Evolutionary conservation across 1,139 yeast species (phyloP), one percentile per base, ranked within the genome.

Genomic region (Suhomyces ambrosiae): DNA sequence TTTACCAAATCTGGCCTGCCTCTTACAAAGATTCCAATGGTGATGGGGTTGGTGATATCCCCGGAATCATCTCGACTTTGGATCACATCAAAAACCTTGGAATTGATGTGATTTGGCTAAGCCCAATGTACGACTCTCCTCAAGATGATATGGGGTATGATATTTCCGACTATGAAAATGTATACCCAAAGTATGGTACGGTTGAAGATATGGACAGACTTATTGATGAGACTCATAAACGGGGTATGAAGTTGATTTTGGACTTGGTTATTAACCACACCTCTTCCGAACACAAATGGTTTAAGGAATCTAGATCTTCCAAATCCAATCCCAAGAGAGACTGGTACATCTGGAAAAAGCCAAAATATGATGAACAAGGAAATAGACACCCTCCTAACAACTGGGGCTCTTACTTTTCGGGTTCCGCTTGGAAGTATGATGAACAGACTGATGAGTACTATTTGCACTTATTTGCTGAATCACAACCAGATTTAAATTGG

Each of bases 131-230:
- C 41, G 58, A 55, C 40, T 52, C 57, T 4, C 60, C 60, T 10
- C 60, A 55, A 33, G 58, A 53, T 35, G 60, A 55, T 36, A 55
- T 55, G 60, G 60, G 60, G 5, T 55, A 55, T 42, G 60, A 55
- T 32, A 52, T 55, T 27, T 46, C 54, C 27, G 52, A 55, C 48
- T 55, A 55, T 43, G 53, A 53, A 38, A 45, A 30, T 14, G 50
- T 55, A n/a, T 52, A 55, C 45, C 53, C 56, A 11, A 52, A 50
- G 37, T 55, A 55, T 37, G 60, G 60, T 23, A 47, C 58, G 9
- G 25, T 53, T 38, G 53, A 48, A 31, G 58, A 52, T 37, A 51
- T 54, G 56, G 56, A 55, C 34, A 37, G 23, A 21, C 49, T 55
- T 44, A 47, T 55, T 37, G 30, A 33, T 8, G 52, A 49, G 35